Percentiles rank a stretch among this genome's conserved stretches.
Evolutionary conservation across 495 filamentous ascomycete species (phyloP).

Genomic region (Annulohypoxylon moriforme): DNA sequence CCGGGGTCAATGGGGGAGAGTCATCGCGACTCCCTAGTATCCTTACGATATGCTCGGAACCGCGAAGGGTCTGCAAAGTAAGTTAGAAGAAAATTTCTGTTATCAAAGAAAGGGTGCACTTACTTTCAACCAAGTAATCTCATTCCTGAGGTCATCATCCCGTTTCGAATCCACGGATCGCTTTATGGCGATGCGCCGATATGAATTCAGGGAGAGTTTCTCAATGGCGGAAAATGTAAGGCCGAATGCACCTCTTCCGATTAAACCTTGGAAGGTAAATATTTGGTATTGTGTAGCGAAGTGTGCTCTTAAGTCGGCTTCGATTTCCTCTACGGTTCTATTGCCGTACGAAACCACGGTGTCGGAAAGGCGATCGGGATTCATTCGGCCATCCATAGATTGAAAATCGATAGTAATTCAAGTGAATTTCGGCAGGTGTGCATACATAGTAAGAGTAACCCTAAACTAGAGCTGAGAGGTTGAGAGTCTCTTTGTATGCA

Average conservation of each 20-base stretch:
- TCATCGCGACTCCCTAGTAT: constrained; percentile 18
- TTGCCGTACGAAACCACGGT: constrained; percentile 6
- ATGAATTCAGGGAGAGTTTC: constrained; percentile 5
- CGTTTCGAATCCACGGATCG: neutral
- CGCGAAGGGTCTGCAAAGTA: constrained; percentile 17
- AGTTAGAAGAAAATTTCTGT: neutral
- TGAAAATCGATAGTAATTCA: neutral
- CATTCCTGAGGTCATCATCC: constrained; percentile 22
- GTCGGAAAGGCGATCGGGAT: neutral
- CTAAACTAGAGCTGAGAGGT: neutral
- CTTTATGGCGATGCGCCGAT: constrained; percentile 24
- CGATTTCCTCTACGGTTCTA: constrained; percentile 1
- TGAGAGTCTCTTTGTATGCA: neutral
- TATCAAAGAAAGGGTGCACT: neutral
- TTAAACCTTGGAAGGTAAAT: constrained; percentile 14
- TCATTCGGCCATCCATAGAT: neutral
- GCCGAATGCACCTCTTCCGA: constrained; percentile 20
- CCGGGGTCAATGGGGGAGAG: neutral
- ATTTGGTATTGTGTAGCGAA: constrained; percentile 18
- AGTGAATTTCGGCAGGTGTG: neutral
- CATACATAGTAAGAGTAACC: neutral
- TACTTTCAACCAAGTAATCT: constrained; percentile 21
- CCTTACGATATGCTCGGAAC: constrained; percentile 28
- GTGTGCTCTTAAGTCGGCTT: constrained; percentile 9
- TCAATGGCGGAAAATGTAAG: constrained; percentile 18